These are phyloP conservation scores for Whalleya microplaca DNA, from an alignment of 2,329 filamentous ascomycete species.

Conservation along the genomic window DNA sequence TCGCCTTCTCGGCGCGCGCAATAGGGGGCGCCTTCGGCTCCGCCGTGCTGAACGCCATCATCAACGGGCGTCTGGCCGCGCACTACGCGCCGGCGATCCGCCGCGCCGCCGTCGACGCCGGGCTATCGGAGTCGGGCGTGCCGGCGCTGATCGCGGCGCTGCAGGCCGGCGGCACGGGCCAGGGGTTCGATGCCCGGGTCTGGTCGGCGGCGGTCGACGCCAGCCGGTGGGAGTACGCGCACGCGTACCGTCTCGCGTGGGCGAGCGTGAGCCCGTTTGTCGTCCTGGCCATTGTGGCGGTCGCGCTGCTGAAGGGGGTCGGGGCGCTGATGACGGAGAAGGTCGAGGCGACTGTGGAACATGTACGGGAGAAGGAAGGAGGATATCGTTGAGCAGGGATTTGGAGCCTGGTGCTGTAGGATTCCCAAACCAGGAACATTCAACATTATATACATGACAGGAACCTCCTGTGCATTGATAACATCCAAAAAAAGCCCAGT, in stretches of 20 bases:
- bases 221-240: constrained; percentile 49
- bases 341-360: constrained; percentile 56
- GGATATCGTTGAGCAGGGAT: no score
- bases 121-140: constrained; percentile 44
- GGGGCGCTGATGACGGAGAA: constrained; percentile 57
- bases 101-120: constrained; percentile 46
- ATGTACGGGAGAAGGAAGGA: constrained; percentile 14
- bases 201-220: constrained; percentile 43
- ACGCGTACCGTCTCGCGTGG: constrained; percentile 54
- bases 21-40: constrained; percentile 58
- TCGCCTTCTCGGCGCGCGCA: constrained; percentile 56
- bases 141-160: constrained; percentile 44
- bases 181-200: constrained; percentile 38
- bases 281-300: constrained; percentile 49
- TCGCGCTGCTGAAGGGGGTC: constrained; percentile 50
- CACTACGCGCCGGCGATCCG: constrained; percentile 46
- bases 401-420: no score
- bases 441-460: no score
- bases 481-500: no score
- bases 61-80: constrained; percentile 48
- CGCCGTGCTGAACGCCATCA: constrained; percentile 55
- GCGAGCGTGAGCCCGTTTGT: constrained; percentile 55
- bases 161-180: constrained; percentile 36
- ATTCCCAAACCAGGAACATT: no score
- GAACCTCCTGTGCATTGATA: no score